Percentiles rank a stretch among this genome's conserved stretches.
phyloP scores from a whole-genome alignment of 2,329 filamentous ascomycete genomes.

The Aspergillus oerlinghausenensis region DNA sequence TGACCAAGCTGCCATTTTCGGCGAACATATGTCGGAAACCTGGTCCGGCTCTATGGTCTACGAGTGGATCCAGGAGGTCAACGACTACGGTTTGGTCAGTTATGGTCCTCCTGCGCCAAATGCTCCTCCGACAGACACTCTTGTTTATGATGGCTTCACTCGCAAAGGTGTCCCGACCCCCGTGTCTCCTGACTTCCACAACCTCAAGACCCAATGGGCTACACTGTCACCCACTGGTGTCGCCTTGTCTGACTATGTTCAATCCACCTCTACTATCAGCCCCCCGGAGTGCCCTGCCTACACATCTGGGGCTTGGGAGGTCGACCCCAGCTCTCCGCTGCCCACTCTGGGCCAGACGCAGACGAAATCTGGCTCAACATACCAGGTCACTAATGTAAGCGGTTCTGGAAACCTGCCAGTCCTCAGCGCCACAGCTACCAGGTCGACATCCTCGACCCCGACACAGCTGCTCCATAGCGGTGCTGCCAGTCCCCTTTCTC shows the following conservation, averaged over 20 bases:
- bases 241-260: slow-evolving; percentile 60
- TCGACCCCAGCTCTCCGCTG: slow-evolving; percentile 64
- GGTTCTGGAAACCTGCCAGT: background rate
- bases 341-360: slow-evolving; percentile 61
- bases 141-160: slow-evolving; percentile 61
- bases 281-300: slow-evolving; percentile 66
- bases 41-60: slow-evolving; percentile 80
- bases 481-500: slow-evolving; percentile 1
- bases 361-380: slow-evolving; percentile 1
- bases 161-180: slow-evolving; percentile 70
- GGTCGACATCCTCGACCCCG: background rate
- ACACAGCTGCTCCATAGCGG: background rate
- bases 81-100: slow-evolving; percentile 74
- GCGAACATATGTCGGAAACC: slow-evolving; percentile 62
- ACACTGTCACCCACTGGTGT: slow-evolving; percentile 67
- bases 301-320: slow-evolving; percentile 66
- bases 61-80: slow-evolving; percentile 83
- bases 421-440: background rate
- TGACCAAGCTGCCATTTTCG: slow-evolving; percentile 74
- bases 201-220: slow-evolving; percentile 72
- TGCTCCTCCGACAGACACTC: slow-evolving; percentile 51
- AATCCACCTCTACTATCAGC: slow-evolving; percentile 55
- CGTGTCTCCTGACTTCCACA: slow-evolving; percentile 69
- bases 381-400: background rate
- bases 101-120: slow-evolving; percentile 62